Evolutionary conservation across 2,329 filamentous ascomycete species (phyloP), one percentile per base, ranked within the genome.

Genomic region (Penicillium nordicum): DNA sequence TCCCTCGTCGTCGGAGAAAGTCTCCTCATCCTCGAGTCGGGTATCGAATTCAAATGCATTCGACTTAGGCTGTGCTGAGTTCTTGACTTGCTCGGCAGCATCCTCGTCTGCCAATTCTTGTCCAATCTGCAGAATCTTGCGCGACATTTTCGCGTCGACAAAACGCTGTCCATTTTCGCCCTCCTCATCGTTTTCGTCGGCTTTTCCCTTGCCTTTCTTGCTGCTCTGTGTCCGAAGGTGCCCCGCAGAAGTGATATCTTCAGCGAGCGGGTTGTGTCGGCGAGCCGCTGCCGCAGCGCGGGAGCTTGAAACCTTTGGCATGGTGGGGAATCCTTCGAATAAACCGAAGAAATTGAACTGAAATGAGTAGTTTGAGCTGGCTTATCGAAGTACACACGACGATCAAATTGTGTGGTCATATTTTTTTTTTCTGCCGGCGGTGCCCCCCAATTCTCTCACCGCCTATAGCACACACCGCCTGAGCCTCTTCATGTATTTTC

Each of bases 101-200:
- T 93, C 90, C 72, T 97, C 93, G 41, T 94, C 90, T 14, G 86
- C 88, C 14, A 99, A 80, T 70, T 96, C 90, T 67, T 92, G 89
- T 53, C 93, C 93, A 67, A 97, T 90, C 64, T 89, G 85, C 58
- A 99, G 73, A 71, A 99, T 99, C 68, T 90, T 92, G 65, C 87
- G 84, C 55, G 93, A 96, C 18, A 92, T 87, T 72, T 90, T 92
- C 57, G 92, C 87, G 73, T 97, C 92, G 59, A 99, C 85, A 69
- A 88, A 97, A 62, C 82, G 79, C 59, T 89, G 85, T 58, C 84
- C 82, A 56, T 85, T 82, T 10, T 82, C 80, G 32, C 83, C 80
- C 34, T 85, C 82, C 34, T 85, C 82, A n/a, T 68, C 83, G 49
- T 80, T 36, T 27, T 44, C 74, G 37, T 75, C 69, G 53, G 79